Conservation (phyloP, 2,329 filamentous ascomycete genomes). For the Mycogone perniciosa region DNA sequence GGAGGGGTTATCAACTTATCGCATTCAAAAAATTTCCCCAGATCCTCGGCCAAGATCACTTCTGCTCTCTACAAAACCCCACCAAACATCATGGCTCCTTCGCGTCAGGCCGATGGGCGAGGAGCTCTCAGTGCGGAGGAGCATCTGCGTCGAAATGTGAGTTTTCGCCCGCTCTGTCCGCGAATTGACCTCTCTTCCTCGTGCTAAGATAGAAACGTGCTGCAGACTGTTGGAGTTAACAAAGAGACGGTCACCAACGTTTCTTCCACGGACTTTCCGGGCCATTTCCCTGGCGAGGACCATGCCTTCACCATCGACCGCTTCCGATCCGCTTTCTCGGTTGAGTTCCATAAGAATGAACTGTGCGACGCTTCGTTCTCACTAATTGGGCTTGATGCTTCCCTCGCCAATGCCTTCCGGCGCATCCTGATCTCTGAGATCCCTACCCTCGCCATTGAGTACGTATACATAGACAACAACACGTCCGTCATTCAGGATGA, state of each 20-base stretch:
- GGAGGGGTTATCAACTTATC: slow-evolving; percentile 22
- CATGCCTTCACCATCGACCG: slow-evolving; percentile 68
- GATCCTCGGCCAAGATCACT: slow-evolving; percentile 8
- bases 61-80: neutral
- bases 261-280: slow-evolving; percentile 84
- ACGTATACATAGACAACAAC: slow-evolving; percentile 90
- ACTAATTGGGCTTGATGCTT: slow-evolving; percentile 83
- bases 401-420: slow-evolving; percentile 93
- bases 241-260: slow-evolving; percentile 86
- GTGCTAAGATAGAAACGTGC: neutral
- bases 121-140: slow-evolving; percentile 46
- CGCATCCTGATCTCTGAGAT: slow-evolving; percentile 94
- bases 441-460: slow-evolving; percentile 88
- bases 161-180: slow-evolving; percentile 12
- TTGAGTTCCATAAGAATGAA: slow-evolving; percentile 81
- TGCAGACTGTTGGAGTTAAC: slow-evolving; percentile 79
- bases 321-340: slow-evolving; percentile 63
- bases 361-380: slow-evolving; percentile 78
- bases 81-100: slow-evolving; percentile 25
- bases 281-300: slow-evolving; percentile 84
- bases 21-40: slow-evolving; percentile 24
- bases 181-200: neutral
- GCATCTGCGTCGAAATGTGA: slow-evolving; percentile 55
- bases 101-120: slow-evolving; percentile 29
- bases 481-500: slow-evolving; percentile 98